Evolutionary conservation across 2,329 filamentous ascomycete species (phyloP), one percentile per base, ranked within the genome.

Genomic region (Sphaerostilbella broomeana): DNA sequence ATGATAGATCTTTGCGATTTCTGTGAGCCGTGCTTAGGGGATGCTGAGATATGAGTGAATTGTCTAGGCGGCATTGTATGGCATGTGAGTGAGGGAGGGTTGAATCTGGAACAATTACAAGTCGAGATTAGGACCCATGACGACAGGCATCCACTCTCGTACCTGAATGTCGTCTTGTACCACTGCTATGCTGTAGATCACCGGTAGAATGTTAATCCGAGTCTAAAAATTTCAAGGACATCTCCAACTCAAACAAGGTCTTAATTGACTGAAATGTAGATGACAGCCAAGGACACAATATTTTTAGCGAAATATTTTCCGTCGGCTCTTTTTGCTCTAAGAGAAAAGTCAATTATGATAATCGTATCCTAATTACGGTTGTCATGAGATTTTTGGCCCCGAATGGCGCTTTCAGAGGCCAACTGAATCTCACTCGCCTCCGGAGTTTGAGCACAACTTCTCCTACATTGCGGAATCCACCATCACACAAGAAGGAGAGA

Each of bases 331-430:
- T 27, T 26, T 17, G 12, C 24, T 29, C 12, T 19, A 17, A 7
- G n/a, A 17, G 27, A 26, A 22, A 35, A n/a, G n/a, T n/a, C n/a
- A n/a, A 37, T 30, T 15, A 42, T 42, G 43, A 43, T 38, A 38
- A 5, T 40, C 32, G n/a, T 12, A 8, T 12, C 22, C 21, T 19
- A 6, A 34, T 19, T 25, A 19, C 47, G 18, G 35, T 45, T 37
- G 53, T 46, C 45, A 62, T 62, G 59, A 60, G 50, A 44, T 44
- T 51, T 41, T 31, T 54, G 46, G 47, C 52, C 45, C 55, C 50
- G 41, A 40, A 48, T 26, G 50, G 49, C 47, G 51, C 46, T 43
- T 45, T 47, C 35, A 44, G 55, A 47, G 44, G 49, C 46, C 25
- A 40, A 40, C 41, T 52, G 19, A 33, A 44, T 37, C 48, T 42